A percentile compares a stretch with the other conserved stretches of the same genome.
Evolutionary conservation across 2,329 filamentous ascomycete species (phyloP).

Genomic region (Coleophoma crateriformis): DNA sequence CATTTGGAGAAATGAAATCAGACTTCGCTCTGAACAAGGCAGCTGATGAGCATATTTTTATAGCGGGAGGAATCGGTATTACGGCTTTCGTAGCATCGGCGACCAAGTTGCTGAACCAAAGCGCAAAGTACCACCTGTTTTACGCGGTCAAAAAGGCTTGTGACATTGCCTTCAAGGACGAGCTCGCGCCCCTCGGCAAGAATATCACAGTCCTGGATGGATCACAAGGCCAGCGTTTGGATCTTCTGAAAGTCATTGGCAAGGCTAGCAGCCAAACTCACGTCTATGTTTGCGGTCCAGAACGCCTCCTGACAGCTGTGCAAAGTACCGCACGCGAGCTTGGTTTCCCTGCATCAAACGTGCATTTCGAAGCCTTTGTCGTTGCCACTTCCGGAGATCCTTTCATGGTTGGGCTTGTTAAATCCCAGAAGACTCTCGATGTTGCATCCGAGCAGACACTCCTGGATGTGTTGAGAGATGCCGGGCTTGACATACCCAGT

Average conservation of each 20-base stretch:
- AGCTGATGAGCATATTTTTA: slow-evolving; percentile 53
- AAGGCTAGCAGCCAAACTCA: slow-evolving; percentile 44
- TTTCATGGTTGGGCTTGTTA: slow-evolving; percentile 49
- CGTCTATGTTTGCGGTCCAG: slow-evolving; percentile 55
- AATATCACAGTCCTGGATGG: slow-evolving; percentile 46
- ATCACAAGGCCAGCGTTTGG: slow-evolving; percentile 41
- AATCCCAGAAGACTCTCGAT: slow-evolving; percentile 32
- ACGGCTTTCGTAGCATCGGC: slow-evolving; percentile 55
- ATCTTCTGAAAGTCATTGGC: slow-evolving; percentile 40
- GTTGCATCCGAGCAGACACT: slow-evolving; percentile 34
- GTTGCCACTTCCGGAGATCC: slow-evolving; percentile 49
- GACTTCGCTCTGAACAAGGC: slow-evolving; percentile 38
- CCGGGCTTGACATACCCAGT: slow-evolving; percentile 32
- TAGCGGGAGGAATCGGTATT: slow-evolving; percentile 58
- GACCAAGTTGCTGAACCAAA: slow-evolving; percentile 32
- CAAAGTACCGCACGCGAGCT: slow-evolving; percentile 31
- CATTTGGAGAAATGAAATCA: slow-evolving; percentile 42
- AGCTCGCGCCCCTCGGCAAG: slow-evolving; percentile 33
- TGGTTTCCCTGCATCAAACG: slow-evolving; percentile 38
- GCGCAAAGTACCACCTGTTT: slow-evolving; percentile 46
- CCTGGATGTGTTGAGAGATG: slow-evolving; percentile 32
- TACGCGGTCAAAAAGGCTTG: slow-evolving; percentile 46
- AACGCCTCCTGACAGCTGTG: slow-evolving; percentile 47
- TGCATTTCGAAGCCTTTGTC: slow-evolving; percentile 56
- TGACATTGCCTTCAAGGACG: slow-evolving; percentile 47